Base-by-base conservation (phyloP, 495 filamentous ascomycete genomes). In the Podospora pseudoanserina region DNA sequence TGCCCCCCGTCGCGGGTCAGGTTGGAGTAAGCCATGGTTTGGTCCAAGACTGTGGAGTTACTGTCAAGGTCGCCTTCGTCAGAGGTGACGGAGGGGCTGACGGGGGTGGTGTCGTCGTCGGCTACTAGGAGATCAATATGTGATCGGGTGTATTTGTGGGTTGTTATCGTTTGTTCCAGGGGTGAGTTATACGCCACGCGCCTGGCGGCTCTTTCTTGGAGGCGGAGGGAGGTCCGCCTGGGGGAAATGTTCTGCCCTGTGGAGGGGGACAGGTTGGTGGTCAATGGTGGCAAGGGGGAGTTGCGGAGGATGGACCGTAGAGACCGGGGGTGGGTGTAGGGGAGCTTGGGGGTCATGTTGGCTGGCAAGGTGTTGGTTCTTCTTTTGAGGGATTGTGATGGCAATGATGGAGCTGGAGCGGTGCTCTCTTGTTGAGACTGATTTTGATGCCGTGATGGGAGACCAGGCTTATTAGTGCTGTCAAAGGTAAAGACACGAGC, bases 231-330 rank as follows among this genome's bases (percentile, higher is more conserved):
- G 44, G 81, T 78, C 44, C 84, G 77, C 60, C 75, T 77, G 15
- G 81, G 81, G 0, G 85, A 84, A 15, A 74, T 74, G 13, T 84
- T 84, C 34, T 83, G 81, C 54, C 66, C 71, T 5, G 80, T 13
- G 39, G 39, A 49, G 9, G 39, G 39, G 13, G 39, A 49, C 39
- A 49, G 13, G 39, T 49, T 49, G 39, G 39, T 76, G 66, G 67
- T 82, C 15, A 77, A 74, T 44, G 78, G 86, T 68, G 84, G 85
- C 13, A 89, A 75, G 2, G 90, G 90, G 9, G 90, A 92, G 80
- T 93, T 93, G 74, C 90, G 88, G 34, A 93, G 82, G 76, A 93
- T 93, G 76, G 89, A 91, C 68, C 86, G 87, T 6, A 92, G 82
- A 6, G 85, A 85, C 19, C 87, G 82, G 2, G 89, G 86, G 15